These are phyloP conservation scores for Suillus subluteus DNA, from an alignment of 768 basidiomycete species.

Conservation along the genomic window DNA sequence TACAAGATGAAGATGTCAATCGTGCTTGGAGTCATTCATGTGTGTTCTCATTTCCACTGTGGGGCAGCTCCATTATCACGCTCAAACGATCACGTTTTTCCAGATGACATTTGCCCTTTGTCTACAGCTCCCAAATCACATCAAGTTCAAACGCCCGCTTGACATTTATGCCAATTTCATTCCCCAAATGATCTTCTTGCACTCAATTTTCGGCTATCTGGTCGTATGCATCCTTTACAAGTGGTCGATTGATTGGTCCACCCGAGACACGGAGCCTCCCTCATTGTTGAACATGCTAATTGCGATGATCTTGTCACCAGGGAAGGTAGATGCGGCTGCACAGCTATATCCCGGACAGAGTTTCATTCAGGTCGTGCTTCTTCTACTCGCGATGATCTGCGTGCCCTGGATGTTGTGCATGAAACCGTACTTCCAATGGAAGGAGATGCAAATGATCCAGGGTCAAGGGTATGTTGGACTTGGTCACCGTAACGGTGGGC, in stretches of 20 bases:
- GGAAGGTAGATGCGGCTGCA: constrained; percentile 64
- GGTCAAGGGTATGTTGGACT: constrained; percentile 83
- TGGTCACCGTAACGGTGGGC: constrained; percentile 56
- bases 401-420: constrained; percentile 93
- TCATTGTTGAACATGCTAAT: constrained; percentile 96
- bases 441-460: constrained; percentile 84
- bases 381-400: constrained; percentile 81
- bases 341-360: constrained; percentile 89
- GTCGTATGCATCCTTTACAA: constrained; percentile 95
- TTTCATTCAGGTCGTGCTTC: constrained; percentile 77
- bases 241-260: constrained; percentile 93
- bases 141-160: constrained; percentile 85
- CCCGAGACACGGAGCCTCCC: constrained; percentile 70
- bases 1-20: constrained; percentile 99
- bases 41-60: constrained; percentile 43
- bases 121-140: constrained; percentile 93
- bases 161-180: constrained; percentile 96
- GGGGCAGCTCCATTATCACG: neutral
- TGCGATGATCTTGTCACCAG: constrained; percentile 93
- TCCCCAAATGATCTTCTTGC: constrained; percentile 96
- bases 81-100: constrained; percentile 19
- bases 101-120: constrained; percentile 99
- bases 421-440: constrained; percentile 92
- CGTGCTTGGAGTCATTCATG: constrained; percentile 94
- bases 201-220: constrained; percentile 97